These are phyloP conservation scores for Fusarium neocosmosporiellum DNA, from an alignment of 2,329 filamentous ascomycete species.

Conservation along the genomic window DNA sequence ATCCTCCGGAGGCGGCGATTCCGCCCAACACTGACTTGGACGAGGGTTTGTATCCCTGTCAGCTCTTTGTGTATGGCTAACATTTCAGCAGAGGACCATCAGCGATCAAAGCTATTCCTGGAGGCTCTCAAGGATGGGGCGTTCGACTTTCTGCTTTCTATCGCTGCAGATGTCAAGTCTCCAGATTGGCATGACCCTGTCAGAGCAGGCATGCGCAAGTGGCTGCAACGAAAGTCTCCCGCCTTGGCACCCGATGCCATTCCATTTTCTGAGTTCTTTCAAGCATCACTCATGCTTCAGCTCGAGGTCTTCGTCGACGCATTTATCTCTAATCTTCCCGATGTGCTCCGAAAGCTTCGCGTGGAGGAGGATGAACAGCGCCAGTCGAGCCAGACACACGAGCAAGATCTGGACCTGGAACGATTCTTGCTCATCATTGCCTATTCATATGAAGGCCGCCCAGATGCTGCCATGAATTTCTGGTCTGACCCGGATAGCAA, in stretches of 20 bases:
- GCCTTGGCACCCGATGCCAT: conserved; percentile 74
- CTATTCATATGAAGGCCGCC: conserved; percentile 87
- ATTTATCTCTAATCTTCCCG: conserved; percentile 95
- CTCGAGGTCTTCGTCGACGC: conserved; percentile 90
- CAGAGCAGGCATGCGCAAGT: conserved; percentile 82
- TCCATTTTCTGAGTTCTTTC: conserved; percentile 78
- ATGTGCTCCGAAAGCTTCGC: conserved; percentile 86
- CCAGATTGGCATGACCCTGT: conserved; percentile 90
- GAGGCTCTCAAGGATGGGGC: conserved; percentile 87
- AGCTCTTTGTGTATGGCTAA: conserved; percentile 26
- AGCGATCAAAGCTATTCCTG: conserved; percentile 78
- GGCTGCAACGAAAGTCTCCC: conserved; percentile 84
- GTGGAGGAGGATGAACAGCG: conserved; percentile 91
- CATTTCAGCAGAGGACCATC: conserved; percentile 69
- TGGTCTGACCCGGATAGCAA: conserved; percentile 95
- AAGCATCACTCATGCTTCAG: conserved; percentile 78
- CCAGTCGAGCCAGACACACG: conserved; percentile 71
- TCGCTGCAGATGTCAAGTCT: conserved; percentile 83
- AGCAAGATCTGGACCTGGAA: conserved; percentile 82
- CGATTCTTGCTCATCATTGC: conserved; percentile 92
- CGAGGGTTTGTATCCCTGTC: conserved; percentile 53
- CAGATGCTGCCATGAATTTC: conserved; percentile 87
- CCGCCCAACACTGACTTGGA: conserved; percentile 71
- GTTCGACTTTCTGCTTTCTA: conserved; percentile 89
- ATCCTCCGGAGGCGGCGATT: conserved; percentile 68